These are phyloP conservation scores for Cicer judaicum DNA, from an alignment of 306 rosid genomes.

Conservation along the genomic window DNA sequence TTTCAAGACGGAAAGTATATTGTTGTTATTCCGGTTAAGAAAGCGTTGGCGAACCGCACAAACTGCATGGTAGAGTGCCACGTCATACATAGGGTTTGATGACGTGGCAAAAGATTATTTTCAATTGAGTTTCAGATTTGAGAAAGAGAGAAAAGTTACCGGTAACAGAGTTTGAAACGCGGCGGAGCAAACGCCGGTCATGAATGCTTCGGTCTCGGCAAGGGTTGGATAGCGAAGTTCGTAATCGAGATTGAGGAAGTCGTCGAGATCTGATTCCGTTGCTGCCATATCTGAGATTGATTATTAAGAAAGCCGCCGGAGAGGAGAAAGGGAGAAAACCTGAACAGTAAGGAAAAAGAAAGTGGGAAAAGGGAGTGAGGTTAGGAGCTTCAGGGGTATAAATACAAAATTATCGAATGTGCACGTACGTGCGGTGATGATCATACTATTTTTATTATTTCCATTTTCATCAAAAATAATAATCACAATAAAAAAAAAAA, in stretches of 20 bases:
- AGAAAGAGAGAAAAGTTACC: slow-evolving; percentile 54
- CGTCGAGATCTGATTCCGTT: slow-evolving; percentile 57
- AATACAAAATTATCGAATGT: slow-evolving; percentile 33
- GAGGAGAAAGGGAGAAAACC: slow-evolving; percentile 31
- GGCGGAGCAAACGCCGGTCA: slow-evolving; percentile 42
- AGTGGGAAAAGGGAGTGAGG: slow-evolving; percentile 47
- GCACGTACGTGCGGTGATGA: slow-evolving; percentile 12
- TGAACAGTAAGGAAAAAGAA: slow-evolving; percentile 16
- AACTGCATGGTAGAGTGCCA: slow-evolving; percentile 5
- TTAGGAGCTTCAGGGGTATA: slow-evolving; percentile 44
- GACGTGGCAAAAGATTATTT: slow-evolving; percentile 38
- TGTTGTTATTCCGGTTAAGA: not conserved
- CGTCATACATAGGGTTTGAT: slow-evolving; percentile 16
- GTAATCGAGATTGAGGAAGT: slow-evolving; percentile 31
- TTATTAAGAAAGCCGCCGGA: slow-evolving; percentile 10
- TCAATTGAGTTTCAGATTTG: slow-evolving; percentile 17
- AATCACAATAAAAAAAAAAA: no score
- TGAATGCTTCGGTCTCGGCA: slow-evolving; percentile 41
- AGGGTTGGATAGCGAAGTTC: slow-evolving; percentile 42
- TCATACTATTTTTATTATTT: no score
- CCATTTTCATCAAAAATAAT: no score
- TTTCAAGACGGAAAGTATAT: not conserved
- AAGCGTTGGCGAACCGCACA: not conserved
- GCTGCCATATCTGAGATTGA: slow-evolving; percentile 51
- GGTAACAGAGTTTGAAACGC: slow-evolving; percentile 44